Conservation (phyloP, 208 protist genomes). For the Acanthamoeba healyi region DNA sequence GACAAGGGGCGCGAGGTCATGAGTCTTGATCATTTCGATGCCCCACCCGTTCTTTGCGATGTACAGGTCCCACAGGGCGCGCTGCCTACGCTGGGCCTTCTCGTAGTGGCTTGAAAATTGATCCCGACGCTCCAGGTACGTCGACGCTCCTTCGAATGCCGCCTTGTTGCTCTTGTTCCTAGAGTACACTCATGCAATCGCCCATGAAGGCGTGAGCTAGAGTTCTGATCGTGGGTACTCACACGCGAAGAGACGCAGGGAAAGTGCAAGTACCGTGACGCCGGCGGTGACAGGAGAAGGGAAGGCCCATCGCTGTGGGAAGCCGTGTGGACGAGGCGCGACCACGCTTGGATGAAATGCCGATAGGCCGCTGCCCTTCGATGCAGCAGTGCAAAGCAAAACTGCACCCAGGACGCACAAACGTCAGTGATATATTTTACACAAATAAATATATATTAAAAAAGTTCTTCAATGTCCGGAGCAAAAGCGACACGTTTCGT, state of each 20-base stretch:
- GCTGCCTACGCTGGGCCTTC: neutral
- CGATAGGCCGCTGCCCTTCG: neutral
- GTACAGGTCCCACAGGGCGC: constrained; percentile 35
- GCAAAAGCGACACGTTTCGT: too few relatives aligned
- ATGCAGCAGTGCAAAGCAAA: constrained; percentile 10
- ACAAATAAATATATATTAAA: neutral
- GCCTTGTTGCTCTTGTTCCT: neutral
- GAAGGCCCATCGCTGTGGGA: neutral
- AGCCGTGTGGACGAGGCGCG: neutral
- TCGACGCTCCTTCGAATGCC: neutral
- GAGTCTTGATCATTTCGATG: constrained; percentile 48
- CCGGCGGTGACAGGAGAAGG: neutral
- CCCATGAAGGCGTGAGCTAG: neutral
- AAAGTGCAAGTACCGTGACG: neutral
- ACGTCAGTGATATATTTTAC: neutral
- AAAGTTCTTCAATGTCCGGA: too few relatives aligned
- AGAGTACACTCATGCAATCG: neutral
- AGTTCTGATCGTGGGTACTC: neutral
- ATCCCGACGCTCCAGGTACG: neutral
- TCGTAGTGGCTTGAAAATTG: constrained; percentile 32
- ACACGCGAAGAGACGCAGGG: neutral
- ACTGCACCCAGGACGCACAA: neutral
- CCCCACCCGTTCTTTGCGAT: constrained; percentile 50
- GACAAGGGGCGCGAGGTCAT: neutral
- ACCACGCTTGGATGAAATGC: constrained; percentile 7